Conservation (phyloP, 257 asterid species). For the Ballota nigra region DNA sequence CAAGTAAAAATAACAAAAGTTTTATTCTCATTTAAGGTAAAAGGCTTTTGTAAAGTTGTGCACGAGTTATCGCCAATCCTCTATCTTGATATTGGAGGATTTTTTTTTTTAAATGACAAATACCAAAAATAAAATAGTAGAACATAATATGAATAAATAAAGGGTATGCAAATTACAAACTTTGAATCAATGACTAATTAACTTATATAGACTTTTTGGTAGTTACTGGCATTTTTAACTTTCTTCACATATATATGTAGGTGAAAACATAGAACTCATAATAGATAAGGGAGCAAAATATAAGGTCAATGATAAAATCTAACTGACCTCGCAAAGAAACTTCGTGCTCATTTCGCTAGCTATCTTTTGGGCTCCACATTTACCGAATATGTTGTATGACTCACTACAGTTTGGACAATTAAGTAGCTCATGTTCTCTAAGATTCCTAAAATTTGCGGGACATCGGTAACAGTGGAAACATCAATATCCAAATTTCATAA, state of each 20-base stretch:
- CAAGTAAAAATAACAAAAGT: too few species aligned
- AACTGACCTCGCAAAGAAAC: constrained; percentile 84
- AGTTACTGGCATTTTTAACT: not conserved
- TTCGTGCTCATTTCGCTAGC: constrained; percentile 73
- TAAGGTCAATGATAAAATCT: not conserved
- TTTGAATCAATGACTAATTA: not conserved
- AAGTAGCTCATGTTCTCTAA: constrained; percentile 96
- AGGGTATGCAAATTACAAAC: not conserved
- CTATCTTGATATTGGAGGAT: not conserved
- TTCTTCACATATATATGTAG: not conserved
- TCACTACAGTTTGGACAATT: constrained; percentile 83
- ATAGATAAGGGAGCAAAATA: not conserved
- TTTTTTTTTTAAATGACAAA: not conserved
- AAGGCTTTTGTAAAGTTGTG: not conserved
- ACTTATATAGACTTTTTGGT: not conserved
- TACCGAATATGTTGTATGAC: constrained; percentile 75
- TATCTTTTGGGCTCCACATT: constrained; percentile 80
- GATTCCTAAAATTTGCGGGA: constrained; percentile 72
- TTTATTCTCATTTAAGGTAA: not conserved
- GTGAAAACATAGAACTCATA: not conserved
- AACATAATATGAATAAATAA: not conserved
- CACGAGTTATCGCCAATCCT: not conserved
- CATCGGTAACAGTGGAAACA: not conserved
- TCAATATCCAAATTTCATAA: not conserved
- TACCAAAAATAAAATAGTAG: not conserved